Conservation (phyloP, 177 flowering plant genomes). For the Vitis hybrid region DNA sequence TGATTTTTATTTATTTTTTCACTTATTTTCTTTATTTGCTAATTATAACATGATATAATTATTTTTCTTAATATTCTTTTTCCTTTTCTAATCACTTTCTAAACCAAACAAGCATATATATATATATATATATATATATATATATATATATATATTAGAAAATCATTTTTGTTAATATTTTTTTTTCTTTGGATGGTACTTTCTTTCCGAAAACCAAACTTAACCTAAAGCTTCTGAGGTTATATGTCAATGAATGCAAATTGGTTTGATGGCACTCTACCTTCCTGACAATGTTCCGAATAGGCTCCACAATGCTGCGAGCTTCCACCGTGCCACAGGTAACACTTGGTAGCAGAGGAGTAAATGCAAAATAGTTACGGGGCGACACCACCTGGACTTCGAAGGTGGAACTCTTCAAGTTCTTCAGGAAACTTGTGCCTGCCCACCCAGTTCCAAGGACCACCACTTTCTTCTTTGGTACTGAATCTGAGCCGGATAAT, state of each 20-base stretch:
- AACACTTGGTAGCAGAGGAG: conserved; percentile 81
- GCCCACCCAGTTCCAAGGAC: conserved; percentile 95
- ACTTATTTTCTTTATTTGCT: too few species aligned
- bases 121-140: too few species aligned
- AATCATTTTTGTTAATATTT: too few species aligned
- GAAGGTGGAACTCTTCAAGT: conserved; percentile 48
- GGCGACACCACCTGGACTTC: conserved; percentile 79
- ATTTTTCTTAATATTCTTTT: too few species aligned
- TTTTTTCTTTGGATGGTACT: too few species aligned
- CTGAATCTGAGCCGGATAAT: conserved; percentile 20
- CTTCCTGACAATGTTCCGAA: conserved; percentile 59
- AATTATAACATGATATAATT: too few species aligned
- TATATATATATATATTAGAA: too few species aligned
- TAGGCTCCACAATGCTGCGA: conserved; percentile 84
- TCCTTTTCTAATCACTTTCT: too few species aligned
- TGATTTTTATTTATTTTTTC: too few species aligned
- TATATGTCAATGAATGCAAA: too few species aligned
- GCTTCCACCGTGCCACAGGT: conserved; percentile 89
- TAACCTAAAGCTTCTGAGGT: too few species aligned
- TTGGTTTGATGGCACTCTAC: conserved; percentile 22
- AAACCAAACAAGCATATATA: background rate
- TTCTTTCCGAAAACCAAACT: too few species aligned
- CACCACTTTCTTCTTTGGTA: conserved; percentile 63
- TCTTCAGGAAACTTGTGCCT: conserved; percentile 71
- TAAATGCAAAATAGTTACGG: conserved; percentile 77